Percentiles rank a stretch among this genome's conserved stretches.
These are phyloP conservation scores for Nidularia pulvinata DNA, from an alignment of 768 basidiomycete genomes.

Conservation along the genomic window DNA sequence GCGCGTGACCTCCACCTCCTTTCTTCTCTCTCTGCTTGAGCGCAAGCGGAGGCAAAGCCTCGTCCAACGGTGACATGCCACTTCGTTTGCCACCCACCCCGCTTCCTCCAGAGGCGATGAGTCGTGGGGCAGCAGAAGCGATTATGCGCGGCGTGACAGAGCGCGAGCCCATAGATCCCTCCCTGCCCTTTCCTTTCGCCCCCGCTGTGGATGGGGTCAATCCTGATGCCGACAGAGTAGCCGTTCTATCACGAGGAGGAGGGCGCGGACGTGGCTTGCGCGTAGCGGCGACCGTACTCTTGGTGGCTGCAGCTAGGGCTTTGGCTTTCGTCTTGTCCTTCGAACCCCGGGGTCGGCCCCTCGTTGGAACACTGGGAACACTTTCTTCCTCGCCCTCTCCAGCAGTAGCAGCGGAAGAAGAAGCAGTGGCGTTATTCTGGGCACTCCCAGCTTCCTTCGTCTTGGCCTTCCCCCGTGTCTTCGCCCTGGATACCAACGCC, in stretches of 20 bases:
- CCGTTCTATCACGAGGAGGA: not conserved
- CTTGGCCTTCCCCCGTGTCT: slow-evolving; percentile 1
- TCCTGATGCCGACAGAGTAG: too few species aligned
- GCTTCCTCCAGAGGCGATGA: too few species aligned
- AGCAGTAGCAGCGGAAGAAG: not conserved
- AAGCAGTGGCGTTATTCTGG: not conserved
- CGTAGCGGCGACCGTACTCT: not conserved
- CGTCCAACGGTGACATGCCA: too few species aligned
- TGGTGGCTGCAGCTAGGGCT: not conserved
- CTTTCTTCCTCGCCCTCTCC: not conserved
- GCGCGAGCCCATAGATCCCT: too few species aligned
- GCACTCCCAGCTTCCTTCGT: not conserved
- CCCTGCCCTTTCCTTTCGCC: too few species aligned
- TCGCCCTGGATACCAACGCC: not conserved
- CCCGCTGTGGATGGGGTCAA: too few species aligned
- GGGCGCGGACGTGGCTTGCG: not conserved
- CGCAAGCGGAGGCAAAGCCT: too few species aligned
- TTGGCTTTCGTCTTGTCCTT: not conserved
- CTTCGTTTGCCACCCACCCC: too few species aligned
- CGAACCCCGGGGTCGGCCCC: not conserved
- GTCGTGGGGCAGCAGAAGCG: too few species aligned
- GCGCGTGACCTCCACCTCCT: too few species aligned
- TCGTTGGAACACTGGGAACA: not conserved
- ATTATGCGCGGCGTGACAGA: too few species aligned
- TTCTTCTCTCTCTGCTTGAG: too few species aligned